Evolutionary conservation across 2,329 filamentous ascomycete genomes (phyloP).

Genomic region (Onygenales sp.): DNA sequence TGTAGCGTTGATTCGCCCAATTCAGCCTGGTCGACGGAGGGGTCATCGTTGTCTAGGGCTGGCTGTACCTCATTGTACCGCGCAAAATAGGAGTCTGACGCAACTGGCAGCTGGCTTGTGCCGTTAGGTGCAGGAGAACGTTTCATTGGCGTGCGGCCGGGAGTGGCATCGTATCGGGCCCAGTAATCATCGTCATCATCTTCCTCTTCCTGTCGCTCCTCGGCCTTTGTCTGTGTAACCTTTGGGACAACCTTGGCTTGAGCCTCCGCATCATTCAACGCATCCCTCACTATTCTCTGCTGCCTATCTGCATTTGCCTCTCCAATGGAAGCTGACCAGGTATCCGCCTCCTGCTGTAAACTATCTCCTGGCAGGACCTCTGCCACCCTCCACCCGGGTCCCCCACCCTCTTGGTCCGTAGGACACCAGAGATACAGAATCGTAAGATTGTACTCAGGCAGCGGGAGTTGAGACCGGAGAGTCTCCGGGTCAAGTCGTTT

Average conservation of each 20-base stretch:
- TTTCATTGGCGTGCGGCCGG: conserved; percentile 41
- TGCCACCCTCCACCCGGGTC: conserved; percentile 48
- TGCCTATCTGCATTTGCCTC: conserved; percentile 43
- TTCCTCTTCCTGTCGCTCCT: conserved; percentile 31
- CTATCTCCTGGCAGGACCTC: conserved; percentile 48
- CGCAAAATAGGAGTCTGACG: conserved; percentile 52
- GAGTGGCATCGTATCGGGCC: conserved; percentile 53
- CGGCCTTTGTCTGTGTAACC: conserved; percentile 6
- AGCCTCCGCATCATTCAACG: conserved; percentile 21
- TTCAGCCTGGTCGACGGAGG: conserved; percentile 43
- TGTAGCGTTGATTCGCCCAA: conserved; percentile 45
- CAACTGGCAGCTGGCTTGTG: conserved; percentile 20
- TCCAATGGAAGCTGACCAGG: conserved; percentile 45
- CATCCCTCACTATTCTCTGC: conserved; percentile 28
- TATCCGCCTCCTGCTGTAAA: conserved; percentile 37
- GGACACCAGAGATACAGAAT: conserved; percentile 54
- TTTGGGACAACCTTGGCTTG: conserved; percentile 6
- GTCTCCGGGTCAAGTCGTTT: conserved; percentile 54
- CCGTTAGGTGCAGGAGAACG: conserved; percentile 23
- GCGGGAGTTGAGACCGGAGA: conserved; percentile 44
- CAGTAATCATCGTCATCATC: conserved; percentile 57
- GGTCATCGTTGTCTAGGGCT: conserved; percentile 54
- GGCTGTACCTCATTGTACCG: conserved; percentile 56
- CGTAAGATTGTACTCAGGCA: conserved; percentile 46
- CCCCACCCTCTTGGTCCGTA: conserved; percentile 43